Evolutionary conservation across 192 early-diverging fungal species (phyloP).

Genomic region (Glomus cerebriforme): DNA sequence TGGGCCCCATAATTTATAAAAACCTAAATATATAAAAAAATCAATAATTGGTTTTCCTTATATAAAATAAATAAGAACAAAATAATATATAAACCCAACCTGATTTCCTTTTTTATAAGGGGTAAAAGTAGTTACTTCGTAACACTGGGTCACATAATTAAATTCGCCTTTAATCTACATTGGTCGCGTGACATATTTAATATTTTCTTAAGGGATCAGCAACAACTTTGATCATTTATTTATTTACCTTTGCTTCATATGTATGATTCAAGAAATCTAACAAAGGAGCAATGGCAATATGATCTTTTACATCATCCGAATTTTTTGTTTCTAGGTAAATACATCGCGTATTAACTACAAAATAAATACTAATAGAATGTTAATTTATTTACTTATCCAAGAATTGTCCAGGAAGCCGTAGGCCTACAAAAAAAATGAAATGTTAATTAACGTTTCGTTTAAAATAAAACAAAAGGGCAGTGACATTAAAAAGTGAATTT

Average conservation of each 20-base stretch:
- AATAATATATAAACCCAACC: conserved; percentile 21
- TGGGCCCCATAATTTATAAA: conserved; percentile 64
- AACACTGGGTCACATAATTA: conserved; percentile 54
- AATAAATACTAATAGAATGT: neutral
- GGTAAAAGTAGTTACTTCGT: conserved; percentile 62
- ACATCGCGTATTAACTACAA: conserved; percentile 59
- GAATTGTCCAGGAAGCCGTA: too few relatives aligned
- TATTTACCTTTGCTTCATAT: conserved; percentile 51
- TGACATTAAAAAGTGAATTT: too few relatives aligned
- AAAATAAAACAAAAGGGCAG: too few relatives aligned
- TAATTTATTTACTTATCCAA: neutral
- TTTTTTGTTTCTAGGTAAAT: conserved; percentile 53
- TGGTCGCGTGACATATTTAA: neutral
- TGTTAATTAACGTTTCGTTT: too few relatives aligned
- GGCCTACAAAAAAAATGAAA: too few relatives aligned
- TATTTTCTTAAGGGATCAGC: neutral
- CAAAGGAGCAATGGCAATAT: conserved; percentile 73
- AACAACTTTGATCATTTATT: conserved; percentile 37
- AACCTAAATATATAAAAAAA: conserved; percentile 33
- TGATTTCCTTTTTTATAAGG: conserved; percentile 65
- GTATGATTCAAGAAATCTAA: conserved; percentile 80
- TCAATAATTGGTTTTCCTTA: neutral
- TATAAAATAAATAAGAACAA: neutral
- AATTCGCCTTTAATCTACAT: conserved; percentile 51
- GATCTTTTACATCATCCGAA: conserved; percentile 40